Conservation (phyloP, 2,329 filamentous ascomycete genomes). For the Apiospora saccharicola region DNA sequence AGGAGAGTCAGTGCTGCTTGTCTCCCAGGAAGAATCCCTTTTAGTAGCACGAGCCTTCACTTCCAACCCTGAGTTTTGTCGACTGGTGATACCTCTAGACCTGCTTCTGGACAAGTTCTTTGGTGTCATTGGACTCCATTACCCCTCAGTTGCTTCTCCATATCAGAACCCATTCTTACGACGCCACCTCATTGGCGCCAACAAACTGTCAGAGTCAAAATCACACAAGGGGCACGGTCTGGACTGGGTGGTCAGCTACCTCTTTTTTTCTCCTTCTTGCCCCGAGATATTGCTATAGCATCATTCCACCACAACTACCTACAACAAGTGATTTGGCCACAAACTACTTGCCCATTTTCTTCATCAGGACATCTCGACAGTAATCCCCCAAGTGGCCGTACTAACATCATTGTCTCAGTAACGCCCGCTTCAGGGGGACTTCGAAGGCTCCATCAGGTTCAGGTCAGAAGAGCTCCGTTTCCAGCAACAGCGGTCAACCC, state of each 20-base stretch:
- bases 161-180: conserved; percentile 15
- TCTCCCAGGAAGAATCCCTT: conserved; percentile 16
- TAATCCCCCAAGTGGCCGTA: conserved; percentile 29
- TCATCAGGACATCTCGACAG: conserved; percentile 10
- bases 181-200: conserved; percentile 19
- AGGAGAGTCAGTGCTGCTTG: conserved; percentile 16
- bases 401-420: conserved; percentile 48
- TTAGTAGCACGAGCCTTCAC: conserved; percentile 2
- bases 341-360: neutral
- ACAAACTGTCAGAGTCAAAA: conserved; percentile 14
- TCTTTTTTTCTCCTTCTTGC: neutral
- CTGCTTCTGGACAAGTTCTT: conserved; percentile 1
- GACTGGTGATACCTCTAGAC: conserved; percentile 16
- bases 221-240: conserved; percentile 7
- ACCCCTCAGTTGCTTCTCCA: conserved; percentile 21
- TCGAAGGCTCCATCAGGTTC: conserved; percentile 52
- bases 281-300: neutral
- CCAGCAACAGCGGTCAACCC: conserved; percentile 56
- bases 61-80: conserved; percentile 1
- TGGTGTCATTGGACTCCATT: conserved; percentile 8
- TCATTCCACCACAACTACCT: neutral
- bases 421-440: conserved; percentile 65
- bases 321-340: conserved; percentile 10
- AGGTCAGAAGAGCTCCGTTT: conserved; percentile 59
- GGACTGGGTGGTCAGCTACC: conserved; percentile 2